Evolutionary conservation across 2,329 filamentous ascomycete species (phyloP).

Genomic region (Aspergillus glaucus): DNA sequence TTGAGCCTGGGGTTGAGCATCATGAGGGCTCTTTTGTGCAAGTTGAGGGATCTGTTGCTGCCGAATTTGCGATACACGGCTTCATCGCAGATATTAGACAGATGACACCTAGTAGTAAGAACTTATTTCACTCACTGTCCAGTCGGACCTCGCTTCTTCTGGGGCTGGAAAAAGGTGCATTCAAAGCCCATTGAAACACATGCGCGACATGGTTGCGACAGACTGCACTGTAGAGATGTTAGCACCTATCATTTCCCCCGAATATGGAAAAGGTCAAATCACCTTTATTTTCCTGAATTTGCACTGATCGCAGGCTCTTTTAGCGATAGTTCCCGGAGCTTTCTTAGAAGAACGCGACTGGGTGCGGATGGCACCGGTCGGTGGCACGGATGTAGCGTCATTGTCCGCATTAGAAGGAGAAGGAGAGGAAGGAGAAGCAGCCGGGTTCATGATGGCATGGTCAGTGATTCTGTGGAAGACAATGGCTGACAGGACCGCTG

Average conservation of each 20-base stretch:
- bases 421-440: not conserved
- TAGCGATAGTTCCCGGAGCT: conserved; percentile 16
- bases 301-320: conserved; percentile 39
- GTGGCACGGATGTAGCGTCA: conserved; percentile 13
- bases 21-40: conserved; percentile 9
- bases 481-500: not conserved
- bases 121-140: conserved; percentile 26
- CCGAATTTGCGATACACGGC: conserved; percentile 34
- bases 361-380: conserved; percentile 18
- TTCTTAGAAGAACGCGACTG: conserved; percentile 18
- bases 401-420: not conserved
- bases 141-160: conserved; percentile 37
- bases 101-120: not conserved
- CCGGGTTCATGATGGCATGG: conserved; percentile 21
- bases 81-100: conserved; percentile 6
- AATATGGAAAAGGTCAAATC: conserved; percentile 3
- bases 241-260: not conserved
- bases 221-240: conserved; percentile 27
- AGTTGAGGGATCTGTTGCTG: conserved; percentile 25
- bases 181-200: conserved; percentile 34
- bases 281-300: conserved; percentile 36
- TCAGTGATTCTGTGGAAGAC: not conserved
- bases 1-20: conserved; percentile 7
- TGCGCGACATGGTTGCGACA: conserved; percentile 33
- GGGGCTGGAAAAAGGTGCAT: conserved; percentile 37